Conservation (phyloP, 345 rosid genomes). For the Dipteronia dyeriana region DNA sequence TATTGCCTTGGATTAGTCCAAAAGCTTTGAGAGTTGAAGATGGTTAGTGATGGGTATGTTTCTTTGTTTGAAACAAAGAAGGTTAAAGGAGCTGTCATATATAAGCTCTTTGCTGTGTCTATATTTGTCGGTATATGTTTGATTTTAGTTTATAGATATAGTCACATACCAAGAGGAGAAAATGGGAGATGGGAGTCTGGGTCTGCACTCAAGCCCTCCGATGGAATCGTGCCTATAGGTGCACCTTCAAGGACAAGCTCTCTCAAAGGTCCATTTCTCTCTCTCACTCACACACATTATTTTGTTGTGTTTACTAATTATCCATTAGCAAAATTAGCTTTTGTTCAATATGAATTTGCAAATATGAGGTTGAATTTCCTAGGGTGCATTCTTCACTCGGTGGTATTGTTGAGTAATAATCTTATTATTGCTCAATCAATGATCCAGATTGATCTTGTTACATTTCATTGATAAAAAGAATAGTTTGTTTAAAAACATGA, state of each 20-base stretch:
- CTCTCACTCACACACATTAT: no score
- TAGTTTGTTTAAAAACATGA: no score
- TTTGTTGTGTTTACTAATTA: no score
- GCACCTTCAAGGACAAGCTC: conserved; percentile 49
- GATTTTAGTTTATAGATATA: conserved; percentile 38
- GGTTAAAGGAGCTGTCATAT: conserved; percentile 22
- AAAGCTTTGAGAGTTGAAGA: not conserved
- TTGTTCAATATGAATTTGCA: no score
- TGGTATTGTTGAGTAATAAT: no score
- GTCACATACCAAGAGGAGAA: conserved; percentile 25
- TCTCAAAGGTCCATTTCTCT: conserved; percentile 36
- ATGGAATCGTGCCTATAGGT: conserved; percentile 37
- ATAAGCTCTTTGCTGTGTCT: conserved; percentile 33
- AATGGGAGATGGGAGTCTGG: conserved; percentile 49
- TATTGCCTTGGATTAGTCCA: no score
- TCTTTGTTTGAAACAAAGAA: conserved; percentile 40
- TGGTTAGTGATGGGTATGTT: conserved; percentile 5
- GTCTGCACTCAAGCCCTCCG: conserved; percentile 41
- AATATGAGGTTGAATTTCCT: conserved; percentile 41
- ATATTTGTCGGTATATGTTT: conserved; percentile 31
- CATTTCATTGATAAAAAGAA: no score
- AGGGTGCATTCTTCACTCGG: no score
- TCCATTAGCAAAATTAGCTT: no score
- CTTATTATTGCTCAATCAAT: no score
- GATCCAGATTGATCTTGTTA: no score